phyloP scores from a whole-genome alignment of 345 rosid species.

The Citrus sp. region DNA sequence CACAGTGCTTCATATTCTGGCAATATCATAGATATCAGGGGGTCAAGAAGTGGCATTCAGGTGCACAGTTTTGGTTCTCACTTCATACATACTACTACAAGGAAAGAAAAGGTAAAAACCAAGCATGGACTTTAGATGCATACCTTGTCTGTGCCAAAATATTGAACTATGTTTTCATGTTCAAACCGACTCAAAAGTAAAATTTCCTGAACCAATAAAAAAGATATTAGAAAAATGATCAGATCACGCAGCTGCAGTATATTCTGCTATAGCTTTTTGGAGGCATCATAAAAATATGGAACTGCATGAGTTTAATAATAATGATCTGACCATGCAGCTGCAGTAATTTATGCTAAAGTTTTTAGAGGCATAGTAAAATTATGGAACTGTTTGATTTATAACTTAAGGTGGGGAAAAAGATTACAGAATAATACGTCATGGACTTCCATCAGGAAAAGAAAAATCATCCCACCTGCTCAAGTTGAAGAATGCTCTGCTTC shows the following conservation, averaged over 20 bases:
- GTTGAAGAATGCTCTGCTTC: slow-evolving; percentile 66
- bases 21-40: not conserved
- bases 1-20: not conserved
- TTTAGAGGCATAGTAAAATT: not conserved
- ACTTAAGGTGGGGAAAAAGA: not conserved
- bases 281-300: not conserved
- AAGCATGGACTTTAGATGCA: not conserved
- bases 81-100: not conserved
- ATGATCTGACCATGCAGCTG: not conserved
- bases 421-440: not conserved
- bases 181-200: slow-evolving; percentile 72
- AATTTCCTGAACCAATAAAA: slow-evolving; percentile 63
- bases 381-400: not conserved
- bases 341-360: not conserved
- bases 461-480: slow-evolving; percentile 57
- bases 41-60: not conserved
- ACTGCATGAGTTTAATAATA: not conserved
- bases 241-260: not conserved
- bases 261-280: not conserved
- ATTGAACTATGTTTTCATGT: slow-evolving; percentile 80
- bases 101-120: not conserved
- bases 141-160: slow-evolving; percentile 80
- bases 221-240: not conserved
- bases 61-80: not conserved
- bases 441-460: not conserved